Base-by-base conservation (phyloP, 2,329 filamentous ascomycete species). In the Cercospora sesami region DNA sequence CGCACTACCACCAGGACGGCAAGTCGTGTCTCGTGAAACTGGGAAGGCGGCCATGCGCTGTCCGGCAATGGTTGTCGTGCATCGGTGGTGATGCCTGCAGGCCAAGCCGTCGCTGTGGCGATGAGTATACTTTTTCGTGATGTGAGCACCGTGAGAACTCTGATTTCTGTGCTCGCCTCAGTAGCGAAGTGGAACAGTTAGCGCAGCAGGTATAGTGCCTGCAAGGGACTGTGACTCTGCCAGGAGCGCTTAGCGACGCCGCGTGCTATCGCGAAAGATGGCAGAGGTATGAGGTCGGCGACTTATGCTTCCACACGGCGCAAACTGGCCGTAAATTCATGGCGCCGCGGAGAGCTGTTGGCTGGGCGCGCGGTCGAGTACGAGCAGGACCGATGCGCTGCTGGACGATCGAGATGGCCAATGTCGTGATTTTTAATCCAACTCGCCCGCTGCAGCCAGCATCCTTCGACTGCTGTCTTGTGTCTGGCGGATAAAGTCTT, bases 331-430 rank as follows among this genome's bases (percentile, higher is more conserved):
- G 60, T 6, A 30, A n/a, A n/a, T 45, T n/a, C 60, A 53, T 33
- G 36, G 60, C 48, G 45, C 61, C 61, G 61, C 61, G 48, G 48
- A 53, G 61, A 62, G 55, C 55, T 62, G 60, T 30, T 18, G 30
- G 4, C 61, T 63, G 42, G 60, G 60, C 60, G 18, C 21, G 21
- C 16, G 18, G 26, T 53, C 30, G 42, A 21, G 42, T 36, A 51
- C 60, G 42, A 63, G n/a, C 60, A 51, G 39, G 9, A 18, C 31
- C 31, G 23, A 45, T 42, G 59, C 33, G 10, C 8, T 45, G 23
- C 31, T 14, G 12, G n/a, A 28, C 60, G 60, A 63, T 63, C 60
- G 60, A 48, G 39, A 39, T 51, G n/a, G 60, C 23, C 31, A n/a
- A 62, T 51, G 60, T 62, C 60, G 60, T 62, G 60, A 62, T 62